Base-by-base conservation (phyloP, 108 stramenopile species). In the Cyclotella sp. region DNA sequence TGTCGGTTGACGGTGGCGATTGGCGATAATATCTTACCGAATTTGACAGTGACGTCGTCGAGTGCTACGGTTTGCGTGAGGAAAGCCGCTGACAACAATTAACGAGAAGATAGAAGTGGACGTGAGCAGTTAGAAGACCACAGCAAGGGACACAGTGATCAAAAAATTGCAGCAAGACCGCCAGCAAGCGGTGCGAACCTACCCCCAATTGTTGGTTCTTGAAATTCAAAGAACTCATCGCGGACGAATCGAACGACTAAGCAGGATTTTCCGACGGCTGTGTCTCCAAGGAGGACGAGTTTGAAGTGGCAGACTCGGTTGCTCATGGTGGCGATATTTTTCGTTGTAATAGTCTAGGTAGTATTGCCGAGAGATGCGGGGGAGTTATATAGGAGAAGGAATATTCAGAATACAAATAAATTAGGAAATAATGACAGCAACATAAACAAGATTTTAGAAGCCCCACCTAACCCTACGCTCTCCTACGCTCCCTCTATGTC, bases 221-320 rank as follows among this genome's bases (percentile, higher is more conserved):
- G 98, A 60, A 97, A 98, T 81, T 99, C 98, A 77, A 98, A 98
- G 83, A 98, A 99, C 77, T 98, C 98, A 82, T 98, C 98, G 57
- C 99, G 87, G 3, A 98, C 98, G 74, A 99, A 98, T 49, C 97
- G 88, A 26, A 99, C 99, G 45, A 98, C 99, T 8, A 99, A 84
- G 84, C 99, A 99, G 13, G 91, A 91, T 77, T 97, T 95, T 22
- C 99, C 99, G 19, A 99, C 99, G 28, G 98, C 98, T 21, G 99
- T 98, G 78, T 99, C 98, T 39, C 99, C 99, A 10, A 99, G 90
- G 41, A 99, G 89, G 16, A 99, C 99, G 28, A 99, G 93, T 85
- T 99, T 99, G 83, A 98, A 98, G 79, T 98, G 98, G 67, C 97
- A 96, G 27, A 98, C 95, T 58, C 96, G 78, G 78, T 82, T 88